A percentile compares a stretch with the other conserved stretches of the same genome.
Conservation (phyloP, 371 early-diverging fungal genomes). For the Actinomortierella wolfii region DNA sequence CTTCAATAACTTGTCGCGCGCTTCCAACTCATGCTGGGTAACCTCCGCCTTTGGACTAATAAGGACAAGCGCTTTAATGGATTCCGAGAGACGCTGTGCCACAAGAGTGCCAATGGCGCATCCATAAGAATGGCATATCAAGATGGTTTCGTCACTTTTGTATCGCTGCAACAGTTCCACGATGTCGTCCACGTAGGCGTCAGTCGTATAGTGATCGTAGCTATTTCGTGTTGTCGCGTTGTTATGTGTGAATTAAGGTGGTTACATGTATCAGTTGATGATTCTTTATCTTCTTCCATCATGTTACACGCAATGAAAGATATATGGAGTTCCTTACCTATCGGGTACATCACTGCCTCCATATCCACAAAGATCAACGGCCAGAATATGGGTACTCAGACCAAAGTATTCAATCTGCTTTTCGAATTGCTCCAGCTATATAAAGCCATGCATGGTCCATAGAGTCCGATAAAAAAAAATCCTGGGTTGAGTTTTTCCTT, state of each 20-base stretch:
- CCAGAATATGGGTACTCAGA: conserved; percentile 67
- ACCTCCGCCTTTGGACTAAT: conserved; percentile 66
- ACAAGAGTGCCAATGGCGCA: conserved; percentile 64
- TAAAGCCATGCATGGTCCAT: neutral
- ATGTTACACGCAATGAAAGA: too few relatives aligned
- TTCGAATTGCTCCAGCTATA: conserved; percentile 68
- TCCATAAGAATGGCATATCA: conserved; percentile 75
- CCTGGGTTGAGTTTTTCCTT: neutral
- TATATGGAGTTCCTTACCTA: conserved; percentile 52
- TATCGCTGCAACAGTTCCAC: conserved; percentile 59
- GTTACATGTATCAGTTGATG: too few relatives aligned
- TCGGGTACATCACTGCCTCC: conserved; percentile 62
- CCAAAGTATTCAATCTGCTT: conserved; percentile 72
- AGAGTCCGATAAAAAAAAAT: conserved; percentile 1
- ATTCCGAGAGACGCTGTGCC: conserved; percentile 46
- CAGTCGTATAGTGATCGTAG: conserved; percentile 60
- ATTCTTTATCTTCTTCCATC: conserved; percentile 54
- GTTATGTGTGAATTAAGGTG: too few relatives aligned
- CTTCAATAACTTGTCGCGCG: conserved; percentile 46
- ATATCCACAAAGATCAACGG: conserved; percentile 70
- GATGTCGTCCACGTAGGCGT: conserved; percentile 59
- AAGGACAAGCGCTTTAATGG: conserved; percentile 60
- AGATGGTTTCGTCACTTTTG: conserved; percentile 60
- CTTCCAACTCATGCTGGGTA: conserved; percentile 49
- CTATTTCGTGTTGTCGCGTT: conserved; percentile 38